Evolutionary conservation across 305 asterid species (phyloP).

Genomic region (Caryopteris hybrid): DNA sequence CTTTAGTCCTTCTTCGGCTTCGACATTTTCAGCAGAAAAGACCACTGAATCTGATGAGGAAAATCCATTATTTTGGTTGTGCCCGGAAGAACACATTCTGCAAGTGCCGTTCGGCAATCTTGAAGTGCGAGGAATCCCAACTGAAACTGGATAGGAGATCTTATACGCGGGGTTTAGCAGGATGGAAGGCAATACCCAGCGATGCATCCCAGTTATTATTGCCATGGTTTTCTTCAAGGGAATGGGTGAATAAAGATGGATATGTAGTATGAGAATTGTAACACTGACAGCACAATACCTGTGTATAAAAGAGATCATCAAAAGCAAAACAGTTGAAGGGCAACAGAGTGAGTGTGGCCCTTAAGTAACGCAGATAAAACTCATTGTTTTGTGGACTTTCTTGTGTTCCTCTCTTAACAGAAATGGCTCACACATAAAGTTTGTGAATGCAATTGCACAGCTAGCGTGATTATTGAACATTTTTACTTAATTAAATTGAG

Average conservation of each 20-base stretch:
- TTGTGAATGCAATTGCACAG: too few relatives aligned
- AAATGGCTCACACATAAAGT: slow-evolving; percentile 21
- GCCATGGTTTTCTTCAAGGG: slow-evolving; percentile 24
- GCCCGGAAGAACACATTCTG: neutral
- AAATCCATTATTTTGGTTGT: neutral
- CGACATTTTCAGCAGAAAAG: neutral
- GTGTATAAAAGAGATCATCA: too few relatives aligned
- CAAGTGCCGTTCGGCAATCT: neutral
- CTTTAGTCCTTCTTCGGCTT: slow-evolving; percentile 25
- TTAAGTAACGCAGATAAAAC: slow-evolving; percentile 1
- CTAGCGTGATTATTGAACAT: too few relatives aligned
- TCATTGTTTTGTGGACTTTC: neutral
- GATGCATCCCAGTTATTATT: neutral
- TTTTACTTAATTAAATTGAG: too few relatives aligned
- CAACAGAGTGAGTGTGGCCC: neutral
- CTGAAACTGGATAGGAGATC: slow-evolving; percentile 10
- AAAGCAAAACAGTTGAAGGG: neutral
- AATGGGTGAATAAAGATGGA: neutral
- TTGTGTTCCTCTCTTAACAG: too few relatives aligned
- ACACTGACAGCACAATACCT: too few relatives aligned
- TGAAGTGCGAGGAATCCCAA: neutral
- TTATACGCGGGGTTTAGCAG: slow-evolving; percentile 5
- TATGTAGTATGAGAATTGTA: neutral
- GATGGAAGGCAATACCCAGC: neutral
- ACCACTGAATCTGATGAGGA: neutral